Base-by-base conservation (phyloP, 1,284 basidiomycete species). In the Tilletia walkeri region DNA sequence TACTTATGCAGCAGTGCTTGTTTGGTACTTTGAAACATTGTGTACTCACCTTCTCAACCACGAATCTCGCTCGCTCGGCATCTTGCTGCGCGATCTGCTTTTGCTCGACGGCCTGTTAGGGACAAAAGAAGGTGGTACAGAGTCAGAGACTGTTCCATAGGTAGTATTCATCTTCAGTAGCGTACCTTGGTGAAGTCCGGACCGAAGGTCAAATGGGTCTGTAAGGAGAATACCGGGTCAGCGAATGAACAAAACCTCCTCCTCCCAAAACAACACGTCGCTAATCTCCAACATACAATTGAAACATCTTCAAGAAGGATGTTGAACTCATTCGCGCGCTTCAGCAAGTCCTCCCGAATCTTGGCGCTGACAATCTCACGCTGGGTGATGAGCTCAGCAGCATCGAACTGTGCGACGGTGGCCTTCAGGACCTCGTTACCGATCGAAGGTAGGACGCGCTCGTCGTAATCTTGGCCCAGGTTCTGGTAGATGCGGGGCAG, bases 321-420 rank as follows among this genome's bases (percentile, higher is more conserved):
- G 86, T 96, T 91, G 87, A 99, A 99, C 85, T 99, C 95, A 67
- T 90, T 91, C 1, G 95, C 96, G 72, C 95, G 90, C 84, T 94
- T 91, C 66, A 98, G 86, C 47, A 99, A 86, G 84, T 99, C 95
- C 73, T 92, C 91, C 69, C 95, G 88, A 80, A 99, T 98, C 75
- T 94, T 88, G n/a, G 94, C 92, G 30, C 93, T 95, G 45, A 97
- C 86, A 45, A 88, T 86, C 81, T 88, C 88, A 79, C 88, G 84
- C 84, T 88, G 87, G 24, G 88, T 88, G 79, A 88, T 99, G 78
- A 99, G 87, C 86, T 99, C 95, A 20, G 95, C 95, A 54, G 95
- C 95, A 85, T 99, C 95, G 78, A 98, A 99, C 84, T 99, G 95
- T 12, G 95, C 95, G 0, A 99, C 96, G 72, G 95, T 97, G 69